phyloP scores from a whole-genome alignment of 306 rosid genomes.

The Trifolium dubium region DNA sequence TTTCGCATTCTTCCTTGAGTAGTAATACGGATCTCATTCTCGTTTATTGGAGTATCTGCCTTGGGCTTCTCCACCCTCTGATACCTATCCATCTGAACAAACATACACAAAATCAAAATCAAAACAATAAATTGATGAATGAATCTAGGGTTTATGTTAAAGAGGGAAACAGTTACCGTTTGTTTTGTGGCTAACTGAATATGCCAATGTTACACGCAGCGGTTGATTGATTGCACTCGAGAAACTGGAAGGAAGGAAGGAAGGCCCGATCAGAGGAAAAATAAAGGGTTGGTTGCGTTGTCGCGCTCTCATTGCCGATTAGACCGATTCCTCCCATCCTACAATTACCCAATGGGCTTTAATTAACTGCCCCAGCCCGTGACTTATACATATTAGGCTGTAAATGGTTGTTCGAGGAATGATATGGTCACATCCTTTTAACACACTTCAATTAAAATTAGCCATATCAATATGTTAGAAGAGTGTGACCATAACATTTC shows the following conservation, averaged over 20 bases:
- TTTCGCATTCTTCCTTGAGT: constrained; percentile 86
- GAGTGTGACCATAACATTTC: no score
- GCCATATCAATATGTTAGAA: no score
- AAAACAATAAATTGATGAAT: neutral
- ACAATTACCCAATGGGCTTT: constrained; percentile 28
- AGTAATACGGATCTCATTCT: constrained; percentile 89
- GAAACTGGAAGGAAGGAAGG: no score
- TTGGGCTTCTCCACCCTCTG: constrained; percentile 91
- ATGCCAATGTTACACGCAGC: neutral
- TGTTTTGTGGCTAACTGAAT: neutral
- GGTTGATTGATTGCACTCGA: neutral
- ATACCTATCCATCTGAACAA: constrained; percentile 69
- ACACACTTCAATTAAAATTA: no score
- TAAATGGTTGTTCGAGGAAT: no score
- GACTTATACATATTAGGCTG: no score
- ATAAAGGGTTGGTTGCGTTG: constrained; percentile 47
- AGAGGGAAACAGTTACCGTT: constrained; percentile 5
- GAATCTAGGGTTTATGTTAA: constrained; percentile 29
- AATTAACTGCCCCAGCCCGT: constrained; percentile 8
- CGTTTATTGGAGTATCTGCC: constrained; percentile 63
- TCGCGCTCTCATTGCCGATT: constrained; percentile 62
- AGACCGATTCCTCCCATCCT: constrained; percentile 46
- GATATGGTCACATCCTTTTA: no score
- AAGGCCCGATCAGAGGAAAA: constrained; percentile 36
- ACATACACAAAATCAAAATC: neutral